Evolutionary conservation across 768 basidiomycete species (phyloP).

Genomic region (Boletus tomentosulus): DNA sequence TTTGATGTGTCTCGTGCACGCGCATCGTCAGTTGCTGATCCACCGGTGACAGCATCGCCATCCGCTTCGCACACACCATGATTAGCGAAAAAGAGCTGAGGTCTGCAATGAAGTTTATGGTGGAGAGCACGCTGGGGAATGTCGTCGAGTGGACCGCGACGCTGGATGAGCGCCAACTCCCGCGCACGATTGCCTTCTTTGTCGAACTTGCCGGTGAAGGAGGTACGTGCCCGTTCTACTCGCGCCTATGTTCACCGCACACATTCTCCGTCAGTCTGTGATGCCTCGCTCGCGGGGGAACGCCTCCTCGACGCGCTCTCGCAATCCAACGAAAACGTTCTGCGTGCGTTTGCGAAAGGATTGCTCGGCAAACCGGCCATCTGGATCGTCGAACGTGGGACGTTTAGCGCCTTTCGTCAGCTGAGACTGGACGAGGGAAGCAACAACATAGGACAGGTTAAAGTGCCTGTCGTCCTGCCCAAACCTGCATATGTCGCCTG

Average conservation of each 20-base stretch:
- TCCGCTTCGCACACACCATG: constrained; percentile 12
- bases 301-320: constrained; percentile 9
- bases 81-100: constrained; percentile 12
- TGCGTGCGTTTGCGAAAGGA: neutral
- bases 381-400: constrained; percentile 17
- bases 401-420: constrained; percentile 21
- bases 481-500: neutral
- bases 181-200: constrained; percentile 13
- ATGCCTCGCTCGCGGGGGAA: neutral
- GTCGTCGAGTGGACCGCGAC: constrained; percentile 15
- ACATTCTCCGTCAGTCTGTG: neutral
- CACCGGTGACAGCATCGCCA: neutral
- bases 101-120: neutral
- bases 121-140: neutral
- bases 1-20: too few relatives aligned
- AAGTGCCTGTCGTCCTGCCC: constrained; percentile 20
- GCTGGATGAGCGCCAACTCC: constrained; percentile 4
- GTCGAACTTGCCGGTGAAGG: constrained; percentile 8
- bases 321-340: neutral
- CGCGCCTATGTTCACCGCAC: neutral
- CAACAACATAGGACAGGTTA: constrained; percentile 12
- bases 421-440: constrained; percentile 12
- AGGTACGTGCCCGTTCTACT: neutral
- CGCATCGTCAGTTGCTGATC: neutral
- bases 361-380: constrained; percentile 16